Evolutionary conservation across 495 filamentous ascomycete species (phyloP).

Genomic region (Halenospora varia): DNA sequence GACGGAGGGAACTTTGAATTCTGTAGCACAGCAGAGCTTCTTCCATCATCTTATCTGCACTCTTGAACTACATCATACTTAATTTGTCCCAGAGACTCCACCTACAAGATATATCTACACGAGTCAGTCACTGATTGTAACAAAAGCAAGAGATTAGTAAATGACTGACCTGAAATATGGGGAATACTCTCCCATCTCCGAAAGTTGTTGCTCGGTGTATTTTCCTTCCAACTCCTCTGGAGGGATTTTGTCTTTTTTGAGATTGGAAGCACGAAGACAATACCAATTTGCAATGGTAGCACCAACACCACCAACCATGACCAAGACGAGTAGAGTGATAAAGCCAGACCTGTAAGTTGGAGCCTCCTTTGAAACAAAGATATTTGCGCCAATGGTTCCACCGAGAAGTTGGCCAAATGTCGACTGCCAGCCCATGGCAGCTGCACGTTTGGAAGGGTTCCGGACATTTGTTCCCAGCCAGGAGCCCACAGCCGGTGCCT

Average conservation of each 20-base stretch:
- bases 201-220: neutral
- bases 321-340: neutral
- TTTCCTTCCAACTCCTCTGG: neutral
- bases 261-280: neutral
- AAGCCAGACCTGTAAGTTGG: neutral
- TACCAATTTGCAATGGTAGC: neutral
- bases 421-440: neutral
- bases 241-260: neutral
- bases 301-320: neutral
- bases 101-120: no score
- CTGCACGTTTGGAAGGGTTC: neutral
- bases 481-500: neutral
- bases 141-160: no score
- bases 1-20: no score
- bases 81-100: no score
- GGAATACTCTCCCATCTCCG: neutral
- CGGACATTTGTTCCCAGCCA: neutral
- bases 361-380: neutral
- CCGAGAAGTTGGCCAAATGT: neutral
- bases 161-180: neutral
- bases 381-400: neutral
- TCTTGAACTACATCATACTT: no score
- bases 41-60: no score
- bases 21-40: no score
- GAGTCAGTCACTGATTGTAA: no score